Evolutionary conservation across 306 rosid genomes (phyloP).

Genomic region (Quercus aquifolioides): DNA sequence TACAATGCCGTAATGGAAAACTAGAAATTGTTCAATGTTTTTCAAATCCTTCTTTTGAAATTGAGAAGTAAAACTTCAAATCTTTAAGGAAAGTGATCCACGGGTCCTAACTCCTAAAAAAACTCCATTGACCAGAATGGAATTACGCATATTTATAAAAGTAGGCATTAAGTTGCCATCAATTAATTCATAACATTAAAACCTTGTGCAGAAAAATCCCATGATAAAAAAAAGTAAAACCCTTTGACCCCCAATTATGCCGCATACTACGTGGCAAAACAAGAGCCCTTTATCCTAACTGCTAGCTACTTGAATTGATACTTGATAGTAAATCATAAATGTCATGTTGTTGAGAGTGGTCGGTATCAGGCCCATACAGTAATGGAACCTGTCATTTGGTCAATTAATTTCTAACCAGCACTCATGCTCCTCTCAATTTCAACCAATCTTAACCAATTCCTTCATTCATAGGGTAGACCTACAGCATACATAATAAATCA

Average conservation of each 20-base stretch:
- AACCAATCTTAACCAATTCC: constrained; percentile 14
- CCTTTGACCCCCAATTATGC: neutral
- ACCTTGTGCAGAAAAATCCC: neutral
- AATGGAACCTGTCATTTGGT: constrained; percentile 20
- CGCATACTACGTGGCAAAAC: constrained; percentile 14
- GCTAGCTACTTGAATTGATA: constrained; percentile 25
- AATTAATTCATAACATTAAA: neutral
- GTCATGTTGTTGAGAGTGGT: constrained; percentile 27
- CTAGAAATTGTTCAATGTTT: neutral
- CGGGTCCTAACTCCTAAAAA: too few relatives aligned
- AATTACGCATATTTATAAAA: neutral
- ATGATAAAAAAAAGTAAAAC: too few relatives aligned
- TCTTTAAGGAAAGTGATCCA: too few relatives aligned
- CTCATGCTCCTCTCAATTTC: neutral
- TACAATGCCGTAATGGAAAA: neutral
- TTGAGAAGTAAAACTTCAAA: neutral
- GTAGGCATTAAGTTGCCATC: neutral
- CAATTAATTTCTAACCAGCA: constrained; percentile 19
- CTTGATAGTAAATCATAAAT: constrained; percentile 28
- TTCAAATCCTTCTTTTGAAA: neutral
- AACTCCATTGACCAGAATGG: too few relatives aligned
- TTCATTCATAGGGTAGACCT: neutral
- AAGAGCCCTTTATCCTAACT: constrained; percentile 22
- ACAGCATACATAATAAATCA: too few relatives aligned
- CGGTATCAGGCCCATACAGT: constrained; percentile 13